phyloP scores from a whole-genome alignment of 164 flowering plant genomes.

The Chimonanthus salicifolius region DNA sequence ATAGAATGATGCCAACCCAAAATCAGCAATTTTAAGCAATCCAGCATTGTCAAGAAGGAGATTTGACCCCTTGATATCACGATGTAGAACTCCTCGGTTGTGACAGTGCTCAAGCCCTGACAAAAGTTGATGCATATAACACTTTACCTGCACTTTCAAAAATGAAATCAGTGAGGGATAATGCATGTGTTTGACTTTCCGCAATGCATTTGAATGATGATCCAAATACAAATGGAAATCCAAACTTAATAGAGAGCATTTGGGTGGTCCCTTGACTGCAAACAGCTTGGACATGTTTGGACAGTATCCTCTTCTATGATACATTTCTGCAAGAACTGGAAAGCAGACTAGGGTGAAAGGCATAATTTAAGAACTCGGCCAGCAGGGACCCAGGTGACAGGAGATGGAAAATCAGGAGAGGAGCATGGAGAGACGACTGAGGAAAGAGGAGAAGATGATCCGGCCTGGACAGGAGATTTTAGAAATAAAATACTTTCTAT shows the following conservation, averaged over 20 bases:
- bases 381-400: too few relatives aligned
- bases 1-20: constrained; percentile 38
- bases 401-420: too few relatives aligned
- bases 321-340: background rate
- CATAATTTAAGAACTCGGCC: too few relatives aligned
- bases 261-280: background rate
- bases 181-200: background rate
- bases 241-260: too few relatives aligned
- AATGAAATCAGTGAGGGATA: background rate
- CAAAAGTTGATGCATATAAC: constrained; percentile 42
- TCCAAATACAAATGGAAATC: background rate
- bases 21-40: constrained; percentile 74
- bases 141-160: constrained; percentile 30
- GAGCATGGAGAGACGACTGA: too few relatives aligned
- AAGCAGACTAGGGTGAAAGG: background rate
- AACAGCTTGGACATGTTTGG: background rate
- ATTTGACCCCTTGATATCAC: constrained; percentile 90
- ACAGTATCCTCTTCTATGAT: background rate
- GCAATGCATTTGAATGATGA: background rate
- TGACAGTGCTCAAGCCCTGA: constrained; percentile 51
- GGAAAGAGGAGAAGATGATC: too few relatives aligned
- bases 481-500: too few relatives aligned
- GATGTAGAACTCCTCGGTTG: constrained; percentile 43
- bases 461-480: too few relatives aligned
- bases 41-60: constrained; percentile 77